Percentiles rank a stretch among this genome's conserved stretches.
Conservation (phyloP, 106 monocot species). For the Narthecium ossifragum region DNA sequence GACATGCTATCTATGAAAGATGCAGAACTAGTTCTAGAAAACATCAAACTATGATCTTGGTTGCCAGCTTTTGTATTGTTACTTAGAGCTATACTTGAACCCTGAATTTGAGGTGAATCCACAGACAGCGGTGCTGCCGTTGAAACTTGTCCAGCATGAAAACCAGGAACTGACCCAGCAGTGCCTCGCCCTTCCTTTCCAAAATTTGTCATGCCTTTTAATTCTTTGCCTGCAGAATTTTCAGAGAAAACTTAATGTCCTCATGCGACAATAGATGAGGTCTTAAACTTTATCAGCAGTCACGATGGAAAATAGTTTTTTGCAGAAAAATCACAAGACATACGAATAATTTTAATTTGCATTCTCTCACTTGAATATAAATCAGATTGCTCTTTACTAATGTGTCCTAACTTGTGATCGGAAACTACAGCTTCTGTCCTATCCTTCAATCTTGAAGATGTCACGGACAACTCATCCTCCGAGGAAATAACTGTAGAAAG, state of each 20-base stretch:
- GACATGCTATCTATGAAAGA: slow-evolving; percentile 3
- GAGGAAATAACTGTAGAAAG: not conserved
- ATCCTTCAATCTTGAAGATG: slow-evolving; percentile 19
- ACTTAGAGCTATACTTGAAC: not conserved
- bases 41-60: not conserved
- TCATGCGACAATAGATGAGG: too few species aligned
- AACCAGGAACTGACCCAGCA: not conserved
- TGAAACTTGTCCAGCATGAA: not conserved
- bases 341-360: too few species aligned
- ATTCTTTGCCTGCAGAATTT: slow-evolving; percentile 13
- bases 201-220: slow-evolving; percentile 8
- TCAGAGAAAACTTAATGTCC: too few species aligned
- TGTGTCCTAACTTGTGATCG: slow-evolving; percentile 1
- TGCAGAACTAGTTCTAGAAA: slow-evolving; percentile 6
- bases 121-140: too few species aligned
- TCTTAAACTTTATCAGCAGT: too few species aligned
- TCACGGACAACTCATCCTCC: slow-evolving; percentile 9
- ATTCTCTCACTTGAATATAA: too few species aligned
- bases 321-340: too few species aligned
- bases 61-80: not conserved
- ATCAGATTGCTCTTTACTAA: too few species aligned
- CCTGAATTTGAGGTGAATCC: not conserved
- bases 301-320: too few species aligned
- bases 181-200: not conserved
- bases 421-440: slow-evolving; percentile 5